Conservation (phyloP, 2,329 filamentous ascomycete species). For the Venturia effusa region DNA sequence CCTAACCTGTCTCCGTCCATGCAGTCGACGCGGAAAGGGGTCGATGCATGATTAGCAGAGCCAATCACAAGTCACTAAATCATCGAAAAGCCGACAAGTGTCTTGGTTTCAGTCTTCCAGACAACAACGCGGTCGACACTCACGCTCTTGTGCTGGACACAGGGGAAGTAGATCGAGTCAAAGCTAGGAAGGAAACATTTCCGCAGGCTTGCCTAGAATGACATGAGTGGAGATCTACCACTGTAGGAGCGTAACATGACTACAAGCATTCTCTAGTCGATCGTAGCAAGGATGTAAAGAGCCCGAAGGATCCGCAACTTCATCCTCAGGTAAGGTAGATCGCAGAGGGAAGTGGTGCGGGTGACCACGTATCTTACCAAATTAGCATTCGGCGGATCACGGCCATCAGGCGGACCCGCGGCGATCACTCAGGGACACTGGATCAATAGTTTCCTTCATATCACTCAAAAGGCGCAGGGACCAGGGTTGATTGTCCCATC, state of each 20-base stretch:
- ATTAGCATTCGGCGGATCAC: not conserved
- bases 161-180: not conserved
- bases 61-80: not conserved
- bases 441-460: not conserved
- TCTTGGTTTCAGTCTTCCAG: not conserved
- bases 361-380: not conserved
- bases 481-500: not conserved
- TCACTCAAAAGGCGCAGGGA: not conserved
- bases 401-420: not conserved
- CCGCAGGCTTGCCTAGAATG: no score
- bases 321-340: no score
- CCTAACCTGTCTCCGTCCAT: not conserved
- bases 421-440: not conserved
- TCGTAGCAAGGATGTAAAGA: not conserved
- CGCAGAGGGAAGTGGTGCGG: not conserved
- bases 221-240: no score
- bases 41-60: not conserved
- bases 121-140: not conserved
- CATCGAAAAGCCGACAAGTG: not conserved
- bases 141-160: not conserved
- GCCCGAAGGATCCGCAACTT: not conserved
- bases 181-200: not conserved
- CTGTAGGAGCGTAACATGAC: not conserved
- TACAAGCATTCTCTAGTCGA: not conserved
- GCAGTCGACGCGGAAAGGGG: not conserved